Percentiles rank a stretch among this genome's conserved stretches.
Evolutionary conservation across 345 rosid species (phyloP).

Genomic region (Bruguiera parviflora): DNA sequence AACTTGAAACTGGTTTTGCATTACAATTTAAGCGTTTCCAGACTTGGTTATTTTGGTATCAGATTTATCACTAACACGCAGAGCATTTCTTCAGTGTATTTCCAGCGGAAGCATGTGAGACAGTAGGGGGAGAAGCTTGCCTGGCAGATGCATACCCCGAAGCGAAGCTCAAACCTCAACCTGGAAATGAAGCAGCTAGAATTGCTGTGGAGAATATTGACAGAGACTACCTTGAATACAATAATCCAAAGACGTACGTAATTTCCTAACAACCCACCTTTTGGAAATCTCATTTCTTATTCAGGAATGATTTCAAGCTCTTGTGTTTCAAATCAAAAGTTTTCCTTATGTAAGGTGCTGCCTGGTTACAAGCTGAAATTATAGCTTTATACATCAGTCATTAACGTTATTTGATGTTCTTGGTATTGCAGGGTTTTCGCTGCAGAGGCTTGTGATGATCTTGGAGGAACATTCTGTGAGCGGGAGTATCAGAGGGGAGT

Average conservation of each 20-base stretch:
- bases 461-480: slow-evolving; percentile 33
- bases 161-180: slow-evolving; percentile 31
- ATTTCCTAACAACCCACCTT: background rate
- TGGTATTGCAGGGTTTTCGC: slow-evolving; percentile 30
- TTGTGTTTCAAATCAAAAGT: too few relatives aligned
- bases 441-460: slow-evolving; percentile 40
- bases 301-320: too few relatives aligned
- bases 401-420: background rate
- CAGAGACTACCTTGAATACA: slow-evolving; percentile 35
- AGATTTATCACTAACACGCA: background rate
- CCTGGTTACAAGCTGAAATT: too few relatives aligned
- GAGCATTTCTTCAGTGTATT: slow-evolving; percentile 42
- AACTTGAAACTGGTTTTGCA: too few relatives aligned
- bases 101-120: slow-evolving; percentile 82
- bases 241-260: slow-evolving; percentile 42
- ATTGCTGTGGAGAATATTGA: slow-evolving; percentile 15
- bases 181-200: slow-evolving; percentile 7
- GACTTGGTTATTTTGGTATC: background rate
- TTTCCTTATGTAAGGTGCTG: too few relatives aligned
- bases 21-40: too few relatives aligned
- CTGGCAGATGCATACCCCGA: slow-evolving; percentile 64
- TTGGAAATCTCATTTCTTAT: too few relatives aligned
- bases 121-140: slow-evolving; percentile 68
- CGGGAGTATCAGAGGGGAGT: slow-evolving; percentile 33
- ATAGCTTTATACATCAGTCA: too few relatives aligned